Conservation (phyloP, 345 rosid species). For the Euphorbia lathyris region DNA sequence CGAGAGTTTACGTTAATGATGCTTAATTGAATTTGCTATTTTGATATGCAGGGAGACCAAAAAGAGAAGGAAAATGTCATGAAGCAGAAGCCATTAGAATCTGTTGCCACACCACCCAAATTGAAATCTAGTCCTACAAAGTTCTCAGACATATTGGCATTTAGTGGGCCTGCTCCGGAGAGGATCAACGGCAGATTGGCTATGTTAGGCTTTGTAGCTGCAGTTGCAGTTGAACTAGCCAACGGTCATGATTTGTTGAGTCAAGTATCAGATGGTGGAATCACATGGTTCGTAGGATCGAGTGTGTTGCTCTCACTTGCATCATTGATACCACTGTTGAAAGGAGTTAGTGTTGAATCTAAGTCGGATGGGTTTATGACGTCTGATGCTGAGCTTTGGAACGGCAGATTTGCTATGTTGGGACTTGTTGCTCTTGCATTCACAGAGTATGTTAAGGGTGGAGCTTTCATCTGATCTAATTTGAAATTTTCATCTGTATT, state of each 20-base stretch:
- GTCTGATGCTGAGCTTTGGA: slow-evolving; percentile 78
- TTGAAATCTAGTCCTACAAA: too few relatives aligned
- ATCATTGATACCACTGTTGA: slow-evolving; percentile 54
- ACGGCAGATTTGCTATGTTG: slow-evolving; percentile 78
- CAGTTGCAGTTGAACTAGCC: slow-evolving; percentile 57
- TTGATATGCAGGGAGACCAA: too few relatives aligned
- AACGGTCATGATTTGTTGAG: slow-evolving; percentile 62
- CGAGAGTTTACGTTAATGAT: too few relatives aligned
- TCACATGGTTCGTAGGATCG: slow-evolving; percentile 55
- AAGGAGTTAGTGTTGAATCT: slow-evolving; percentile 55
- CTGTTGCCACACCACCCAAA: too few relatives aligned
- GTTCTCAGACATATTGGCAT: too few relatives aligned
- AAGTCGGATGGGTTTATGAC: slow-evolving; percentile 61
- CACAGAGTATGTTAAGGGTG: too few relatives aligned
- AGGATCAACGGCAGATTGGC: slow-evolving; percentile 85
- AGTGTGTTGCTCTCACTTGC: slow-evolving; percentile 55
- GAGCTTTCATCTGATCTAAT: slow-evolving; percentile 38
- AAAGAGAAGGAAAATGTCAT: too few relatives aligned
- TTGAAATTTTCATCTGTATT: too few relatives aligned
- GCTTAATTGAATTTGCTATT: too few relatives aligned
- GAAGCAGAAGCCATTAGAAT: too few relatives aligned
- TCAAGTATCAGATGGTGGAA: slow-evolving; percentile 60
- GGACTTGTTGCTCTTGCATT: slow-evolving; percentile 75
- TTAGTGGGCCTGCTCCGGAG: slow-evolving; percentile 87
- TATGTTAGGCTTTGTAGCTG: slow-evolving; percentile 78